These are phyloP conservation scores for Boletus huronensis DNA, from an alignment of 768 basidiomycete genomes.

Conservation along the genomic window DNA sequence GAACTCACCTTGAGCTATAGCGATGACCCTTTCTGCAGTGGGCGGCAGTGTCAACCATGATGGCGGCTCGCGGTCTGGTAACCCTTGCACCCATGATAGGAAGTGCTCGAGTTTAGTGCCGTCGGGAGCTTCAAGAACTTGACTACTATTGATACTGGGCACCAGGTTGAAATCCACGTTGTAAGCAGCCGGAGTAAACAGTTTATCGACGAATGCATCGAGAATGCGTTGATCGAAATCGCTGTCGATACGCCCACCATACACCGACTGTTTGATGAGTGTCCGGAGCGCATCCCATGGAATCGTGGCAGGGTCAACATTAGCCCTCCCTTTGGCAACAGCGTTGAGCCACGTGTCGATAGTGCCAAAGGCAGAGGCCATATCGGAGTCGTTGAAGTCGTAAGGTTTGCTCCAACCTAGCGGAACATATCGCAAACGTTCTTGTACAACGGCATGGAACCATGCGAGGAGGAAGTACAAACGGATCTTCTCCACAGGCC, in stretches of 20 bases:
- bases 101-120: conserved; percentile 93
- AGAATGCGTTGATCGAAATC: conserved; percentile 93
- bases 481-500: conserved; percentile 89
- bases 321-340: conserved; percentile 82
- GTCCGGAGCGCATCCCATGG: conserved; percentile 96
- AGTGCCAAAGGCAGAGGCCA: conserved; percentile 86
- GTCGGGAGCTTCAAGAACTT: conserved; percentile 73
- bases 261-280: conserved; percentile 93
- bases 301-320: conserved; percentile 86
- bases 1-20: conserved; percentile 76
- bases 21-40: conserved; percentile 89
- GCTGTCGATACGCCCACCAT: conserved; percentile 91
- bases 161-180: conserved; percentile 92
- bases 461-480: conserved; percentile 96
- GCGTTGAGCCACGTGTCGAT: conserved; percentile 87
- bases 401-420: conserved; percentile 96
- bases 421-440: conserved; percentile 92
- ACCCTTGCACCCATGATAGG: conserved; percentile 79
- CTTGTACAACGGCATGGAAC: conserved; percentile 99
- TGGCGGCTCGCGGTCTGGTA: conserved; percentile 93
- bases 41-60: conserved; percentile 93
- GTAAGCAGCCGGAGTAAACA: conserved; percentile 87
- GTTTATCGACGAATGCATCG: conserved; percentile 86
- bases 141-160: conserved; percentile 53
- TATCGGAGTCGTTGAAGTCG: conserved; percentile 99